Conservation (phyloP, 495 filamentous ascomycete genomes). For the Aspergillus ostianus region DNA sequence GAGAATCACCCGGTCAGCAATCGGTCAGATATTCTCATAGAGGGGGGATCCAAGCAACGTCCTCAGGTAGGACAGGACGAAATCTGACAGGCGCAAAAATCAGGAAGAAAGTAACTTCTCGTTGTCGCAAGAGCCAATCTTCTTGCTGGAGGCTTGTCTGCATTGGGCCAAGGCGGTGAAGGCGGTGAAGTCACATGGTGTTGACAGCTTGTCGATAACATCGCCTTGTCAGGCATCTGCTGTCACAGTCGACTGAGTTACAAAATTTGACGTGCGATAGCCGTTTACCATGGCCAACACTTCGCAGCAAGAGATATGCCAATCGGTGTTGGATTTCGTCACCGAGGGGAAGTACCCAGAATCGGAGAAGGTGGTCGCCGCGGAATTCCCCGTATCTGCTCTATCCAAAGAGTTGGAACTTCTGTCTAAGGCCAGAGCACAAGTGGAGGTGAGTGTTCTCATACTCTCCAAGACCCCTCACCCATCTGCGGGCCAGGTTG, state of each 20-base stretch:
- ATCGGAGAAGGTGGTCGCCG: conserved; percentile 63
- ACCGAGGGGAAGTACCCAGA: conserved; percentile 72
- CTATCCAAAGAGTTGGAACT: conserved; percentile 63
- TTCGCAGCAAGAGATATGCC: conserved; percentile 49
- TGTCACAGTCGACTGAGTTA: not conserved
- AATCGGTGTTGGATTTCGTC: conserved; percentile 71
- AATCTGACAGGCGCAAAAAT: not conserved
- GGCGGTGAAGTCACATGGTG: conserved; percentile 19
- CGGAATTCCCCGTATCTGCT: conserved; percentile 55
- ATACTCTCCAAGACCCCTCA: not conserved
- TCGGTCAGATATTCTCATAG: not conserved
- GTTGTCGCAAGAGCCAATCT: not conserved
- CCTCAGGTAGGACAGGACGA: not conserved
- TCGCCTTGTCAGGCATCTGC: not conserved
- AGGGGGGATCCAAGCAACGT: not conserved
- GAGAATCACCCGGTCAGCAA: conserved; percentile 17
- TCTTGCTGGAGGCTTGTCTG: not conserved
- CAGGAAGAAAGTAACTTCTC: not conserved
- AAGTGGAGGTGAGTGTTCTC: conserved; percentile 59
- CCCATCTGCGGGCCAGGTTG: not conserved
- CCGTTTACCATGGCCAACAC: conserved; percentile 28
- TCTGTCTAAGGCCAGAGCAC: conserved; percentile 61
- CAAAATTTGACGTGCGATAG: not conserved
- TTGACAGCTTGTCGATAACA: conserved; percentile 5
- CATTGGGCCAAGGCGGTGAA: conserved; percentile 18